A percentile compares a stretch with the other conserved stretches of the same genome.
Conservation (phyloP, 2,329 filamentous ascomycete species). For the Dryadomyces quercivorus region DNA sequence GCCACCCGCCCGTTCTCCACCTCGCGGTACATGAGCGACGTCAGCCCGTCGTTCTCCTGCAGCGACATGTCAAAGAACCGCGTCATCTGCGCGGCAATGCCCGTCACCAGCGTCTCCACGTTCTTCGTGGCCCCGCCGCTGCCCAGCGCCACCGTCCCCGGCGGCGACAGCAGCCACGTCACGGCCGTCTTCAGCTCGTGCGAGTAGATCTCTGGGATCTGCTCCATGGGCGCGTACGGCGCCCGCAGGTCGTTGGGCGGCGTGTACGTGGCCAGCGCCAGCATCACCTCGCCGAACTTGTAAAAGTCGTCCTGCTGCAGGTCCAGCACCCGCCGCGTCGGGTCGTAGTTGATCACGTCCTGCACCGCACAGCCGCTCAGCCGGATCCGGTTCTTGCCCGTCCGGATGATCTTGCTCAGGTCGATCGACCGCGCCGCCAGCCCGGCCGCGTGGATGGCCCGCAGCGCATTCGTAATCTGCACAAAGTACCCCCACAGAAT, state of each 20-base stretch:
- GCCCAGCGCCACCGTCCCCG: conserved; percentile 14
- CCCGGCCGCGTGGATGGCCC: conserved; percentile 68
- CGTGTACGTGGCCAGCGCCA: conserved; percentile 68
- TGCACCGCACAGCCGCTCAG: conserved; percentile 80
- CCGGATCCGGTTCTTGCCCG: conserved; percentile 79
- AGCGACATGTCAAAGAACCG: conserved; percentile 64
- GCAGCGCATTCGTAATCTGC: conserved; percentile 80
- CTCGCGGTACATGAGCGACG: conserved; percentile 61
- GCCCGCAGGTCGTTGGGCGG: conserved; percentile 32
- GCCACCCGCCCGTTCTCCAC: conserved; percentile 82
- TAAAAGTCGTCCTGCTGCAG: conserved; percentile 80
- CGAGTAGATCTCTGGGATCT: conserved; percentile 62
- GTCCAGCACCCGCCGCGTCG: conserved; percentile 54
- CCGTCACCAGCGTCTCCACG: conserved; percentile 66
- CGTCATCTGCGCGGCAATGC: conserved; percentile 67
- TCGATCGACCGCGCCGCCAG: conserved; percentile 81
- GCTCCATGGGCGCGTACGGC: conserved; percentile 58
- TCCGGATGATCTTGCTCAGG: conserved; percentile 78
- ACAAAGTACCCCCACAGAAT: conserved; percentile 85
- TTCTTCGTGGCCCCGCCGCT: conserved; percentile 38
- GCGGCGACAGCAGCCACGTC: conserved; percentile 64
- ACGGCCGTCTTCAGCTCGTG: conserved; percentile 68
- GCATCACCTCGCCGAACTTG: conserved; percentile 70
- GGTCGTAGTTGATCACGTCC: conserved; percentile 78
- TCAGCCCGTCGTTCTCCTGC: conserved; percentile 67